phyloP scores from a whole-genome alignment of 345 rosid genomes.

The Stellera chamaejasme region DNA sequence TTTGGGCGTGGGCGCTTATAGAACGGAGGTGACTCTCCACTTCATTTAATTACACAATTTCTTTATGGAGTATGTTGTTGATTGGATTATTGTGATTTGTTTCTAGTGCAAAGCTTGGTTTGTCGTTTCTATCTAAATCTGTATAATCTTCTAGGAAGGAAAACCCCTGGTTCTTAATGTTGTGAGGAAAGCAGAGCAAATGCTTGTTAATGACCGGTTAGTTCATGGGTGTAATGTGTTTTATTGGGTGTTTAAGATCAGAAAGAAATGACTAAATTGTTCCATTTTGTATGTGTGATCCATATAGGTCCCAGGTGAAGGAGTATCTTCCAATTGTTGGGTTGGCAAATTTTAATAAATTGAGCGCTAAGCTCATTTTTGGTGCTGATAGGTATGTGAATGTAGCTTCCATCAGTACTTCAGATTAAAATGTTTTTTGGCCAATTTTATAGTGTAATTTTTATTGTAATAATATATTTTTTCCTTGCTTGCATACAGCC shows the following conservation, averaged over 20 bases:
- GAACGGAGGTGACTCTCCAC: slow-evolving; percentile 58
- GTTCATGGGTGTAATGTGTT: slow-evolving; percentile 1
- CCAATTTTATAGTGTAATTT: background rate
- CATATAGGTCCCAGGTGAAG: slow-evolving; percentile 51
- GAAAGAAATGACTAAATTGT: background rate
- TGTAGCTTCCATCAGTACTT: background rate
- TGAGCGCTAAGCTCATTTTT: slow-evolving; percentile 81
- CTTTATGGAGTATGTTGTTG: background rate
- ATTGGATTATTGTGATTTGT: slow-evolving; percentile 1
- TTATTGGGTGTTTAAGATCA: background rate
- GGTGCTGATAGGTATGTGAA: slow-evolving; percentile 52
- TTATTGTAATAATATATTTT: background rate
- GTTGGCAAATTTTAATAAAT: slow-evolving; percentile 70
- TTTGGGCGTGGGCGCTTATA: slow-evolving; percentile 93
- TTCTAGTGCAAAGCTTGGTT: background rate
- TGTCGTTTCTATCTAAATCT: slow-evolving; percentile 7
- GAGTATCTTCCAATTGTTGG: slow-evolving; percentile 89
- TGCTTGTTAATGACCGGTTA: slow-evolving; percentile 58
- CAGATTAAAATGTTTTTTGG: background rate
- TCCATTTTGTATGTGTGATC: slow-evolving; percentile 5
- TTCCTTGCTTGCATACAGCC: slow-evolving; percentile 31
- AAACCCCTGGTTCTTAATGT: slow-evolving; percentile 70
- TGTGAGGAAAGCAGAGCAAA: slow-evolving; percentile 75
- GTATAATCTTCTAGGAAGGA: slow-evolving; percentile 40
- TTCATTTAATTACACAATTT: slow-evolving; percentile 2